Base-by-base conservation (phyloP, 495 filamentous ascomycete genomes). In the Penicillium odoratum region DNA sequence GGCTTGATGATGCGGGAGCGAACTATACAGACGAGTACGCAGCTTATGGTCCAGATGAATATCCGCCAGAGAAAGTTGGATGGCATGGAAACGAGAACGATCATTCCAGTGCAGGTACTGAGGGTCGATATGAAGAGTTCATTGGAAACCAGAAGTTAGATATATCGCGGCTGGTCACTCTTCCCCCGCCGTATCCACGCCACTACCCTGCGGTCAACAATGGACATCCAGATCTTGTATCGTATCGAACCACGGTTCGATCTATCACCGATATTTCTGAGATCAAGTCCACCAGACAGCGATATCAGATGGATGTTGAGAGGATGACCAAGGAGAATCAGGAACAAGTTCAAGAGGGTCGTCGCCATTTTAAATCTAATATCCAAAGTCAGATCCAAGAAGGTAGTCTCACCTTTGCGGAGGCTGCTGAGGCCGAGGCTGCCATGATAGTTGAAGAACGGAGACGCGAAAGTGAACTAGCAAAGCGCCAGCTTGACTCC, bases 181-280 rank as follows among this genome's bases (percentile, higher is more conserved):
- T 98, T 2, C 94, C 96, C 7, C 94, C 91, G 5, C 90, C 94
- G 2, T 98, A 93, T 69, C 94, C 94, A 3, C 84, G 92, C 15
- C 91, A 97, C 68, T 87, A 97, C 65, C 94, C 94, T 11, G 94
- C 94, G 5, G 89, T 97, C 48, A 96, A 95, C 68, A 98, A 98
- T 65, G 91, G 85, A 64, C 94, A 98, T 68, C 94, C 94, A 0
- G 87, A 94, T 53, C 81, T 98, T 8, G 81, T 92, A 0, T 79
- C 87, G 0, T 90, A 91, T 26, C 84, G 94, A 34, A 86, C 80
- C 7, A 75, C 85, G 0, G 88, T 97, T 16, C 87, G 95, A 13
- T 78, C 81, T 0, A 78, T 97, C 18, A 88, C 85, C 57, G 90
- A 97, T 61, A 73, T 93, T 53, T 78, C 80, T 5, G 89, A 92